Percentiles rank a stretch among this genome's conserved stretches.
Evolutionary conservation across 768 basidiomycete genomes (phyloP).

Genomic region (Kwoniella mangroviensis): DNA sequence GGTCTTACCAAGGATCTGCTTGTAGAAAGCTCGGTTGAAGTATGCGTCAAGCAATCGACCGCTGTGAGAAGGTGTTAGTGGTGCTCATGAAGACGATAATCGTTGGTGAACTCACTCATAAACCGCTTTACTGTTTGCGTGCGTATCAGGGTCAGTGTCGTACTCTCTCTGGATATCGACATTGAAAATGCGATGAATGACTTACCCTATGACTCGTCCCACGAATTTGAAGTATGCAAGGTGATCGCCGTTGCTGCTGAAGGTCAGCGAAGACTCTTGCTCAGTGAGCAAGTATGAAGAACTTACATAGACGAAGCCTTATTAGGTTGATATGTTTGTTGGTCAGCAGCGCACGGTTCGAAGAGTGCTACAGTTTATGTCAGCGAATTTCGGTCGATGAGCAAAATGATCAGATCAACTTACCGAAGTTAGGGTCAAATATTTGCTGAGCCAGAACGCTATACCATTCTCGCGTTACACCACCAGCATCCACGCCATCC

Average conservation of each 20-base stretch:
- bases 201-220: slow-evolving; percentile 80
- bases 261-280: slow-evolving; percentile 65
- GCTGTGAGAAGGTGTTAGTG: slow-evolving; percentile 36
- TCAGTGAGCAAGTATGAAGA: not conserved
- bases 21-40: slow-evolving; percentile 94
- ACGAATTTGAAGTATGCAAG: slow-evolving; percentile 98
- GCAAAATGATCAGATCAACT: slow-evolving; percentile 11
- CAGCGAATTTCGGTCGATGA: slow-evolving; percentile 3
- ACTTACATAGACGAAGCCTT: slow-evolving; percentile 51
- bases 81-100: not conserved
- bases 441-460: slow-evolving; percentile 96
- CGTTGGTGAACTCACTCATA: slow-evolving; percentile 65
- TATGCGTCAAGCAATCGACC: slow-evolving; percentile 95
- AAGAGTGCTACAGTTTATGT: slow-evolving; percentile 70
- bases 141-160: not conserved
- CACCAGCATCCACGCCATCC: slow-evolving; percentile 97
- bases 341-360: slow-evolving; percentile 95
- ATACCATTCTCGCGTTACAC: slow-evolving; percentile 98
- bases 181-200: not conserved
- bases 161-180: not conserved
- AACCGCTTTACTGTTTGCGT: slow-evolving; percentile 74
- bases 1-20: slow-evolving; percentile 89
- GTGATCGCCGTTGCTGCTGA: slow-evolving; percentile 93
- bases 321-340: slow-evolving; percentile 87
- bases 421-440: slow-evolving; percentile 91